These are phyloP conservation scores for Pneumocystis sp. DNA, from an alignment of 1,139 yeast genomes.

Conservation along the genomic window DNA sequence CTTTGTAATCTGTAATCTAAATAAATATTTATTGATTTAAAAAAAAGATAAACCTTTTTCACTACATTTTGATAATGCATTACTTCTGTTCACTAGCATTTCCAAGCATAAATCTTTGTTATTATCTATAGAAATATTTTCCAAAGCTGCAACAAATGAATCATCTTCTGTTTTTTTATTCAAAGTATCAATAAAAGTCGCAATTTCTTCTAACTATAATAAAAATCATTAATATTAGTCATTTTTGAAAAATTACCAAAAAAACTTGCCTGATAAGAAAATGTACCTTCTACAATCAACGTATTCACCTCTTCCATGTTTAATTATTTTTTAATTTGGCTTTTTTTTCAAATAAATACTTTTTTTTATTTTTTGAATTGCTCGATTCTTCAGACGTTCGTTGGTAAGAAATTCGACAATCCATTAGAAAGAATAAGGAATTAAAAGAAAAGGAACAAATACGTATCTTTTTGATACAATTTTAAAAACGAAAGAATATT, in stretches of 20 bases:
- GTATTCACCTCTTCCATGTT: conserved; percentile 3
- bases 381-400: neutral
- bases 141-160: conserved; percentile 14
- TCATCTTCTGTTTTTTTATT: conserved; percentile 20
- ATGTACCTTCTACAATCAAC: conserved; percentile 22
- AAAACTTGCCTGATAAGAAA: conserved; percentile 23
- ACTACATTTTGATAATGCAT: conserved; percentile 23
- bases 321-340: neutral
- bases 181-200: conserved; percentile 26
- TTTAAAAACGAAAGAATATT: neutral
- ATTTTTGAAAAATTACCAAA: conserved; percentile 9
- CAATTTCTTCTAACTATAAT: conserved; percentile 21
- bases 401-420: neutral
- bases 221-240: neutral
- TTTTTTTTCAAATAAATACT: neutral
- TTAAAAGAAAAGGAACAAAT: neutral
- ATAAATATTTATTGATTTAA: neutral
- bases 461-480: neutral
- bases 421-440: neutral
- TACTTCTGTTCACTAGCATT: conserved; percentile 23
- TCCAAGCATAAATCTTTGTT: conserved; percentile 22
- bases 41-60: conserved; percentile 17
- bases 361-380: neutral
- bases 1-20: conserved; percentile 25
- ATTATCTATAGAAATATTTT: conserved; percentile 17